phyloP scores from a whole-genome alignment of 768 basidiomycete genomes.

The Boletus speciosus region DNA sequence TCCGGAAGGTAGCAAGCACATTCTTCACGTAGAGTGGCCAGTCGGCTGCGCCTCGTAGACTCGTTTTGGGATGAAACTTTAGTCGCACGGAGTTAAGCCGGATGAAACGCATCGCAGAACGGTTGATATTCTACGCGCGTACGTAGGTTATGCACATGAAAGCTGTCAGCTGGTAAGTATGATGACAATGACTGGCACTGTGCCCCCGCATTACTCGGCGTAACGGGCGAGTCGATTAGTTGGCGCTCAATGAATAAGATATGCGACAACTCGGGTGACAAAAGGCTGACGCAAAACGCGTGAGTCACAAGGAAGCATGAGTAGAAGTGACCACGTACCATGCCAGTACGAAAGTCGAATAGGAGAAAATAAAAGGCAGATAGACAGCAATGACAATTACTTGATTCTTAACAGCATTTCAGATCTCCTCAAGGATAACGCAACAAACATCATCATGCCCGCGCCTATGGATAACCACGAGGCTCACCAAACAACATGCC shows the following conservation, averaged over 20 bases:
- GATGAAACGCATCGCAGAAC: background rate
- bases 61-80: background rate
- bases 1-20: background rate
- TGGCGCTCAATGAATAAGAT: constrained; percentile 3
- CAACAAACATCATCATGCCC: background rate
- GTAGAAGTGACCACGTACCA: constrained; percentile 5
- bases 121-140: constrained; percentile 2
- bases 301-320: background rate
- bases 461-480: background rate
- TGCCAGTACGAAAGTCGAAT: background rate
- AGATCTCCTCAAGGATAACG: background rate
- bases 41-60: background rate
- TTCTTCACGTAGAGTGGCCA: too few species aligned
- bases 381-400: constrained; percentile 18
- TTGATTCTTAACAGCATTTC: constrained; percentile 6
- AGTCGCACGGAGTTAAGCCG: background rate
- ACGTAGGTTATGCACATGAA: constrained; percentile 21
- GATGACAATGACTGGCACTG: constrained; percentile 8
- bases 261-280: background rate
- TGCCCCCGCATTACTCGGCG: constrained; percentile 1
- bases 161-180: constrained; percentile 3
- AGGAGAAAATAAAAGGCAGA: constrained; percentile 5
- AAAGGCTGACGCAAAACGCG: background rate
- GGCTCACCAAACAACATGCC: constrained; percentile 30
- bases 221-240: constrained; percentile 11